Evolutionary conservation across 208 protist genomes (phyloP), one percentile per base, ranked within the genome.

Genomic region (Leishmania arabica): DNA sequence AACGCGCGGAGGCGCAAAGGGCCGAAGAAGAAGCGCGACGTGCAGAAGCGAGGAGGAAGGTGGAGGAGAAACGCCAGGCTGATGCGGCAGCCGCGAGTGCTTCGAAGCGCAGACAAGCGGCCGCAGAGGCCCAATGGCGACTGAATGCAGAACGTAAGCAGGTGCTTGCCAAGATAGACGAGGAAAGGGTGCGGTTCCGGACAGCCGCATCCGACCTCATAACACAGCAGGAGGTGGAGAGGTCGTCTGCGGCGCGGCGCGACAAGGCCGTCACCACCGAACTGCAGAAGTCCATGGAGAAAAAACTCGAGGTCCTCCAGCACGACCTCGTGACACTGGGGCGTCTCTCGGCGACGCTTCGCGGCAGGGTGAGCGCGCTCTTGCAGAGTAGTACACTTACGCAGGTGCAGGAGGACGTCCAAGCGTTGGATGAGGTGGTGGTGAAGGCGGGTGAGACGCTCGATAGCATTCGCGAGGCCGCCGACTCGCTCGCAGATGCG

Each of bases 381-480:
- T 34, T 62, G 15, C 15, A n/a, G n/a, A 53, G 54, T 53, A 74
- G 51, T 24, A 72, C 77, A 7, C 75, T 86, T 13, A 69, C 27
- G 2, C 51, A 69, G 27, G 70, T 83, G 11, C 60, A 78, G 64
- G 42, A 21, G 31, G 71, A 75, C 19, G 79, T 78, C 13, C 34
- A 47, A 37, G 64, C 21, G 47, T 65, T 83, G 42, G 58, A 73
- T 31, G 45, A 75, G 15, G 60, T 83, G n/a, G 75, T 77, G 13
- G 62, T 53, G 53, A 73, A 72, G 31, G 78, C 71, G 1, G 49
- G 71, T 21, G 77, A 53, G 24, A 54, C 69, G 1, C 40, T 88
- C 21, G 47, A 77, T 51, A 65, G n/a, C 27, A 83, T 88, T 45
- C 71, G 83, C 49, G 84, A 73, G 37, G 65, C 72, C 2, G 40